Conservation (phyloP, 768 basidiomycete species). For the Sutorius australiensis region DNA sequence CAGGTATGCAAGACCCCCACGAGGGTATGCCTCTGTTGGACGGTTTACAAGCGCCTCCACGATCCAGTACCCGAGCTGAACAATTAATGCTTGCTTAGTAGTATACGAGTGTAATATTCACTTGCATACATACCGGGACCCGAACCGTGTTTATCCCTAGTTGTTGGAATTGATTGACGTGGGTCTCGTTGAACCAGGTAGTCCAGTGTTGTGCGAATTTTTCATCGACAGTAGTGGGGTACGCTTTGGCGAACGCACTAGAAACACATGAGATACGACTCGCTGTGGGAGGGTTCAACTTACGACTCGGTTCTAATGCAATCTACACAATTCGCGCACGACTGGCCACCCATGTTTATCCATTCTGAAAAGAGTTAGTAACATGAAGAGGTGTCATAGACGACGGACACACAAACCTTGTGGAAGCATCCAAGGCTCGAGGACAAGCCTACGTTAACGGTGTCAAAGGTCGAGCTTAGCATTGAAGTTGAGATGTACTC, state of each 20-base stretch:
- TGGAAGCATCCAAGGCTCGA: constrained; percentile 84
- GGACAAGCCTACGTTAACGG: constrained; percentile 52
- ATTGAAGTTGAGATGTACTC: constrained; percentile 9
- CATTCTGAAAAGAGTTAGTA: constrained; percentile 46
- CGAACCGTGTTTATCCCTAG: constrained; percentile 74
- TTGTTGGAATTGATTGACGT: constrained; percentile 51
- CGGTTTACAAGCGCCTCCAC: constrained; percentile 69
- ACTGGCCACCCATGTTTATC: constrained; percentile 68
- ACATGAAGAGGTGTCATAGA: background rate
- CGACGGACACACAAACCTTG: constrained; percentile 37
- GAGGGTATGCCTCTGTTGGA: constrained; percentile 56
- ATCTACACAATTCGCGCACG: constrained; percentile 52
- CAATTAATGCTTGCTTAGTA: background rate
- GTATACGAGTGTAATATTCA: background rate
- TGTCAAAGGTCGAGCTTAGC: background rate
- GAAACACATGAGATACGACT: background rate
- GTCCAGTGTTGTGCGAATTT: constrained; percentile 65
- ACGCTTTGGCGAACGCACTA: constrained; percentile 59
- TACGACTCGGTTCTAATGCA: constrained; percentile 73
- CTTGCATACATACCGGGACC: constrained; percentile 53
- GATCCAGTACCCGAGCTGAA: constrained; percentile 79
- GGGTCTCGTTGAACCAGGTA: constrained; percentile 66
- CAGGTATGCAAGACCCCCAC: constrained; percentile 63
- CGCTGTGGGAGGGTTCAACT: background rate
- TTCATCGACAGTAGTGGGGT: constrained; percentile 53